Evolutionary conservation across 768 basidiomycete species (phyloP).

Genomic region (Porphyrellus cyaneotinctus): DNA sequence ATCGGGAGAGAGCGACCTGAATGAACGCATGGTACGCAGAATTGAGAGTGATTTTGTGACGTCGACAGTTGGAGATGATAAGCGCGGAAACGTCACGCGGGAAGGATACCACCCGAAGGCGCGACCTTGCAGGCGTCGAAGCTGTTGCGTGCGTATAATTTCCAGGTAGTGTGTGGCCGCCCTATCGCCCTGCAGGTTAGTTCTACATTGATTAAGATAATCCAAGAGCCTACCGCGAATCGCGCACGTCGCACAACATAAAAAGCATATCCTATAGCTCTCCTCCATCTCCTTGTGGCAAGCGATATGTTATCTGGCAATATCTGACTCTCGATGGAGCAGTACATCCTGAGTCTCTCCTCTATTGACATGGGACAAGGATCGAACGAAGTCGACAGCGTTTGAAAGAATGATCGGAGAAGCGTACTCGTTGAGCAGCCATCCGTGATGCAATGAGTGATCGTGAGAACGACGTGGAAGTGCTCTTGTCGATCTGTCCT

Average conservation of each 20-base stretch:
- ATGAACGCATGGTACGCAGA: background rate
- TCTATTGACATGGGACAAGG: background rate
- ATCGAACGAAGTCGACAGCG: constrained; percentile 2
- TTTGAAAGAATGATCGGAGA: constrained; percentile 4
- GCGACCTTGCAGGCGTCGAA: background rate
- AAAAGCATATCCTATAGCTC: background rate
- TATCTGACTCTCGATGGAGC: background rate
- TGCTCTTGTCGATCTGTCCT: constrained; percentile 35
- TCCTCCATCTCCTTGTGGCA: background rate
- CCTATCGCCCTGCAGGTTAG: background rate
- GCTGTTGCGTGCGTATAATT: background rate
- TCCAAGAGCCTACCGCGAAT: background rate
- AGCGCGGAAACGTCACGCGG: background rate
- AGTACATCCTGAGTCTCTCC: background rate
- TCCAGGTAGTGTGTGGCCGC: background rate
- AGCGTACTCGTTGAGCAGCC: background rate
- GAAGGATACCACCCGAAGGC: background rate
- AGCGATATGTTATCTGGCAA: background rate
- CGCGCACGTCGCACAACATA: background rate
- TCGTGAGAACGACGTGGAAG: constrained; percentile 42
- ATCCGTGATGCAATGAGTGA: constrained; percentile 37
- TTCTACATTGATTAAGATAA: background rate
- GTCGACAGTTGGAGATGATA: background rate
- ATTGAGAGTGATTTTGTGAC: background rate
- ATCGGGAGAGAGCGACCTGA: background rate